These are phyloP conservation scores for Ophiorrhiza pumila DNA, from an alignment of 257 asterid genomes.

Conservation along the genomic window DNA sequence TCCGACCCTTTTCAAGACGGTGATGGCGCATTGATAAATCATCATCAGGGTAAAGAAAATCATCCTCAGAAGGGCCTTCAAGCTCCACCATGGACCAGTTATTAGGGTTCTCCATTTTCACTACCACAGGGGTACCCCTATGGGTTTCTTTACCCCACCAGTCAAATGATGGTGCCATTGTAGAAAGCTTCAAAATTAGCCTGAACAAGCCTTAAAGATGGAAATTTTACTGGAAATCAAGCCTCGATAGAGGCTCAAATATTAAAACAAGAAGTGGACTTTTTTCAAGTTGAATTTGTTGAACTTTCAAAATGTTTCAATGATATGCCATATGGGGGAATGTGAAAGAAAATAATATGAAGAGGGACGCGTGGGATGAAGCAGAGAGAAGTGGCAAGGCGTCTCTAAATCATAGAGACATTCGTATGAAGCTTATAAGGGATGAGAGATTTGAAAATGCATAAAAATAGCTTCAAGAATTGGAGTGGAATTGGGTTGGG, in stretches of 20 bases:
- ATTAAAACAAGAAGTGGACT: background rate
- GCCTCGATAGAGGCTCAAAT: background rate
- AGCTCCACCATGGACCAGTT: conserved; percentile 98
- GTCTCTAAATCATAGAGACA: conserved; percentile 17
- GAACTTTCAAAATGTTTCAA: background rate
- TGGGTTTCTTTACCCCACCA: conserved; percentile 84
- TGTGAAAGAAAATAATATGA: background rate
- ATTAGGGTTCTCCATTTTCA: conserved; percentile 89
- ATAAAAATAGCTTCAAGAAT: background rate
- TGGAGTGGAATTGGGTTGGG: background rate
- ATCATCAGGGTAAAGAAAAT: conserved; percentile 50
- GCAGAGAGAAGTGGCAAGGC: conserved; percentile 17
- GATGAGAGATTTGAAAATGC: conserved; percentile 19
- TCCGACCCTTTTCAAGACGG: conserved; percentile 47
- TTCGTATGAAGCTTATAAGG: conserved; percentile 22
- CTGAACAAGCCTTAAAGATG: conserved; percentile 1
- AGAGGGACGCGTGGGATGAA: conserved; percentile 17
- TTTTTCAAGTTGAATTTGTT: background rate
- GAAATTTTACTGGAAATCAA: background rate
- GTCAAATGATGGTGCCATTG: conserved; percentile 64
- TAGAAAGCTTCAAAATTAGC: background rate
- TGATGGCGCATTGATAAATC: conserved; percentile 28
- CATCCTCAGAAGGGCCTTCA: conserved; percentile 65
- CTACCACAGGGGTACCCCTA: conserved; percentile 83
- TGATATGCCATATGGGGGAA: conserved; percentile 13